Base-by-base conservation (phyloP, 495 filamentous ascomycete genomes). In the Trichocladium uniseriatum region DNA sequence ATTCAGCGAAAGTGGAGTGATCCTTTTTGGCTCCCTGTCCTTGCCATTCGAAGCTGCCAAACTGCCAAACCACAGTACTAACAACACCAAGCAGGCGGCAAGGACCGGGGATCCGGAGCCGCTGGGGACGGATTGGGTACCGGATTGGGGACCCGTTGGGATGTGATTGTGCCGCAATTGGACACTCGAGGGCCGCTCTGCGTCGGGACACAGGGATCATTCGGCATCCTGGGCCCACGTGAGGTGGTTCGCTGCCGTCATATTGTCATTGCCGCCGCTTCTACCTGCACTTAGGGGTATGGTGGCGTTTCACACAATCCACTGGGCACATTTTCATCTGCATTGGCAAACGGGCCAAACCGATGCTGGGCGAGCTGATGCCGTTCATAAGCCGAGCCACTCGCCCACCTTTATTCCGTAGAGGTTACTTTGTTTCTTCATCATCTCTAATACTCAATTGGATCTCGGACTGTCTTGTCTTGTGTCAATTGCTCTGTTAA, bases 241-340 rank as follows among this genome's bases (percentile, higher is more conserved):
- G 47, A 53, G 48, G 37, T 32, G 29, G 35, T 13, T 44, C 36
- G 18, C 36, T 51, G 43, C 46, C 41, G 55, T 52, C 55, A 54
- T 46, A 6, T 51, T 44, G 24, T 45, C 35, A 22, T 16, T 21
- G 43, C 44, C n/a, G 36, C 45, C 55, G 75, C 69, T 60, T 75
- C 65, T 58, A 81, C 77, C 70, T 84, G 80, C 79, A 80, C 78
- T 84, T 83, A 79, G 75, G 69, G 77, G 78, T 73, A 70, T 77
- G 77, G 73, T 66, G 64, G 50, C 53, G 59, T 41, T 45, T 44
- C 42, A 41, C 41, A 9, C 31, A 45, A 36, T 48, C 39, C 49
- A 51, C 49, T 19, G 32, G 5, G 35, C 35, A 5, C 22, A 24
- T 31, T 34, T 31, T 14, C 35, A 11, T n/a, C 36, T 34, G 37